Evolutionary conservation across 202 grass and related monocot species (phyloP).

Genomic region (Tripidium arundinaceum): DNA sequence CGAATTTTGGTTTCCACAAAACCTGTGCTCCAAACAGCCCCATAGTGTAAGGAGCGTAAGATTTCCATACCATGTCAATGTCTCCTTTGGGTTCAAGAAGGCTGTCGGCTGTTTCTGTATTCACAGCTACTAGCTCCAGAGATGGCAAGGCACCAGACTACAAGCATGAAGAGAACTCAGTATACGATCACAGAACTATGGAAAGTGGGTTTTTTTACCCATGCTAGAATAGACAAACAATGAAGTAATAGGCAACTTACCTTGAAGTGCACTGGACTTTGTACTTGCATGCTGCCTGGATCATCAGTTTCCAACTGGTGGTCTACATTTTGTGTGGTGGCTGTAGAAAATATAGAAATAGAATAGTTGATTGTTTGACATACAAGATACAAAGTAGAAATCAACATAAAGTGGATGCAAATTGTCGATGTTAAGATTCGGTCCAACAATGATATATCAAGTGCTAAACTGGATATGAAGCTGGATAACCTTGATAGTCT

Average conservation of each 20-base stretch:
- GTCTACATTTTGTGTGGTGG: constrained; percentile 18
- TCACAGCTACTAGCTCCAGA: constrained; percentile 8
- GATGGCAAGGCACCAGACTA: constrained; percentile 26
- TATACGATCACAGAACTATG: background rate
- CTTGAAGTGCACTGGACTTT: constrained; percentile 10
- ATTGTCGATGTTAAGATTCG: background rate
- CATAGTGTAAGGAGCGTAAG: background rate
- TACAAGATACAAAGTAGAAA: background rate
- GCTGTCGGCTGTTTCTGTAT: background rate
- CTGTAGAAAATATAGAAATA: constrained; percentile 7
- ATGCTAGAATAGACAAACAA: background rate
- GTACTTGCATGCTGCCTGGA: constrained; percentile 6
- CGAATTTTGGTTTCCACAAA: background rate
- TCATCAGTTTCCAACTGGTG: background rate
- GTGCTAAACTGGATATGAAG: background rate
- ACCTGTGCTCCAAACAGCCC: background rate
- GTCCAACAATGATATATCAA: background rate
- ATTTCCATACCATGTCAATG: constrained; percentile 32
- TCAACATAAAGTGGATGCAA: background rate
- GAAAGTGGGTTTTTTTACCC: background rate
- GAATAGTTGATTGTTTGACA: background rate
- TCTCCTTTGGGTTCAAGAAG: constrained; percentile 21
- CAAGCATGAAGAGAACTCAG: constrained; percentile 5
- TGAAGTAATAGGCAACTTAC: constrained; percentile 2
- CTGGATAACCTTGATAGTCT: background rate